A percentile compares a stretch with the other conserved stretches of the same genome.
These are phyloP conservation scores for Echria macrotheca DNA, from an alignment of 495 filamentous ascomycete genomes.

Conservation along the genomic window DNA sequence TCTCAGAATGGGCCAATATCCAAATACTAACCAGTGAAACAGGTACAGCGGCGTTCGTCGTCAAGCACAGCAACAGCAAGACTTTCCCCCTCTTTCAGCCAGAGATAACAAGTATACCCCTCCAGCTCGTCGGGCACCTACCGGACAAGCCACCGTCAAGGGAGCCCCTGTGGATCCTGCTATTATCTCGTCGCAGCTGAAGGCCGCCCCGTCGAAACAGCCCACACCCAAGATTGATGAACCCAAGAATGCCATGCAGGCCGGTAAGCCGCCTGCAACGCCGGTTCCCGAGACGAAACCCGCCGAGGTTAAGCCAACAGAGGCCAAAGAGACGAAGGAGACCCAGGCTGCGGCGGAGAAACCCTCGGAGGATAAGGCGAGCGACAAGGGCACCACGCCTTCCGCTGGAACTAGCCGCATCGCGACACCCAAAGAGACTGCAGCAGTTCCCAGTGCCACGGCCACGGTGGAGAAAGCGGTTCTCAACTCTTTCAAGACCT, in stretches of 20 bases:
- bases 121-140: slow-evolving; percentile 75
- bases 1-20: no score
- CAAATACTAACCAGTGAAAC: no score
- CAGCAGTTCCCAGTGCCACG: slow-evolving; percentile 55
- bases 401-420: slow-evolving; percentile 32
- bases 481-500: slow-evolving; percentile 72
- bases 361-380: slow-evolving; percentile 26
- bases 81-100: slow-evolving; percentile 58
- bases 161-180: slow-evolving; percentile 74
- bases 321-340: slow-evolving; percentile 15
- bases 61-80: no score
- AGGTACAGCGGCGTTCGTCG: slow-evolving; percentile 91
- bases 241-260: slow-evolving; percentile 19
- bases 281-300: slow-evolving; percentile 25
- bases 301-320: slow-evolving; percentile 12
- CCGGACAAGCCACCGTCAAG: slow-evolving; percentile 62
- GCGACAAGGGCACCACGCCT: slow-evolving; percentile 25
- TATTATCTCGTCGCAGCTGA: slow-evolving; percentile 72
- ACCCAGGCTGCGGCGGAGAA: slow-evolving; percentile 27
- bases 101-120: slow-evolving; percentile 80
- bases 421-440: slow-evolving; percentile 36
- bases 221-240: slow-evolving; percentile 42
- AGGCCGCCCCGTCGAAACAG: slow-evolving; percentile 38
- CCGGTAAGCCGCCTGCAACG: slow-evolving; percentile 26
- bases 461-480: slow-evolving; percentile 75